Conservation (phyloP, 1,284 basidiomycete species). For the Cryptococcus sp. region DNA sequence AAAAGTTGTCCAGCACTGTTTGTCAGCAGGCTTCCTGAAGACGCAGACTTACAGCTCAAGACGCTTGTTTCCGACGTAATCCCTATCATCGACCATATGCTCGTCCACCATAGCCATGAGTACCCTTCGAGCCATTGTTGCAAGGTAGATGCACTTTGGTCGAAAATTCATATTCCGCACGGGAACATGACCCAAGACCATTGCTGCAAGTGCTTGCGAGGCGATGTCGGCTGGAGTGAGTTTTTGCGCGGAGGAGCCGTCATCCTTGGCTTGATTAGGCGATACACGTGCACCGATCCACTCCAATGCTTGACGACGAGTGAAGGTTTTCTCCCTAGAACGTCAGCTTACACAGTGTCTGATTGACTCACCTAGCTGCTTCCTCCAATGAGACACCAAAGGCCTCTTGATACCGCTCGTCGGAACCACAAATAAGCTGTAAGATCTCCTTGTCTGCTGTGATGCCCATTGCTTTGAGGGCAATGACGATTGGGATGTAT, state of each 20-base stretch:
- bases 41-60: slow-evolving; percentile 77
- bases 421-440: slow-evolving; percentile 88
- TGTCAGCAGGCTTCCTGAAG: slow-evolving; percentile 5
- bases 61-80: slow-evolving; percentile 99
- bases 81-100: slow-evolving; percentile 96
- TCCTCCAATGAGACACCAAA: slow-evolving; percentile 96
- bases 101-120: slow-evolving; percentile 96
- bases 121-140: slow-evolving; percentile 95
- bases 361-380: slow-evolving; percentile 64
- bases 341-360: not conserved
- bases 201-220: slow-evolving; percentile 91
- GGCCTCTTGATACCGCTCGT: slow-evolving; percentile 82
- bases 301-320: slow-evolving; percentile 90
- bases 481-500: slow-evolving; percentile 94
- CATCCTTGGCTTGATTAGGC: slow-evolving; percentile 64
- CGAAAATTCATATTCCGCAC: slow-evolving; percentile 89
- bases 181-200: slow-evolving; percentile 95
- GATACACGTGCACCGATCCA: slow-evolving; percentile 94
- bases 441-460: slow-evolving; percentile 98
- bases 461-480: slow-evolving; percentile 93
- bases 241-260: slow-evolving; percentile 59
- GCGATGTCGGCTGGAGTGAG: slow-evolving; percentile 92
- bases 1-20: slow-evolving; percentile 90
- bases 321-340: slow-evolving; percentile 74
- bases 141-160: slow-evolving; percentile 95